Conservation (phyloP, 148 eudicot species). For the Simmondsia chinensis region DNA sequence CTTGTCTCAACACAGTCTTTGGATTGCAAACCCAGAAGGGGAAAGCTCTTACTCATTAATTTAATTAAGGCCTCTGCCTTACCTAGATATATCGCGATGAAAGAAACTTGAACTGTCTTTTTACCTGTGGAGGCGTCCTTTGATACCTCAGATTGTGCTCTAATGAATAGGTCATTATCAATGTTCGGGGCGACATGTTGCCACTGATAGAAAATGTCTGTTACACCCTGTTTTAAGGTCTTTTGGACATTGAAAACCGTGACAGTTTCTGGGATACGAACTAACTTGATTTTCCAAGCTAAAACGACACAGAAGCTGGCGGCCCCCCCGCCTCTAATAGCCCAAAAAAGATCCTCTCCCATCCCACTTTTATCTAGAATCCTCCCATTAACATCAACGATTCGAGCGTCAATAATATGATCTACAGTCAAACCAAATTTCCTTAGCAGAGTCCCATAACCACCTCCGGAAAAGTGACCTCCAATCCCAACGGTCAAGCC, state of each 20-base stretch:
- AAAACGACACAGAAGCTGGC: slow-evolving; percentile 18
- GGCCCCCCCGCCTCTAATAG: slow-evolving; percentile 28
- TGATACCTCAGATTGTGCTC: slow-evolving; percentile 10
- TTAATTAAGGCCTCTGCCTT: not conserved
- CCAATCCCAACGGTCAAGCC: slow-evolving; percentile 18
- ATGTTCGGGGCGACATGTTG: slow-evolving; percentile 13
- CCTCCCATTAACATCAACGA: slow-evolving; percentile 17
- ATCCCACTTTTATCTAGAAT: slow-evolving; percentile 14
- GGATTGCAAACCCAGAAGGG: slow-evolving; percentile 15
- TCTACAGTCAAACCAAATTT: slow-evolving; percentile 19
- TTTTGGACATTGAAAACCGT: slow-evolving; percentile 16
- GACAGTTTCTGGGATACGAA: slow-evolving; percentile 19
- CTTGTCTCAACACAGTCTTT: slow-evolving; percentile 23
- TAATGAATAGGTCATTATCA: slow-evolving; percentile 15
- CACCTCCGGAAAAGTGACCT: slow-evolving; percentile 26
- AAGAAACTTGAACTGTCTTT: slow-evolving; percentile 16
- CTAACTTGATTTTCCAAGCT: slow-evolving; percentile 19
- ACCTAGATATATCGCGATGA: slow-evolving; percentile 22
- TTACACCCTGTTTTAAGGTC: slow-evolving; percentile 22
- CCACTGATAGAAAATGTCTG: slow-evolving; percentile 19
- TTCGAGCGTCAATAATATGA: slow-evolving; percentile 18
- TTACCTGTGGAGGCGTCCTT: not conserved
- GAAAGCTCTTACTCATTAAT: slow-evolving; percentile 6
- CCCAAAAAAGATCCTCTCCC: slow-evolving; percentile 29
- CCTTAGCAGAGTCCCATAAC: slow-evolving; percentile 23